Base-by-base conservation (phyloP, 352 stramenopile genomes). In the Phytophthora constricta region DNA sequence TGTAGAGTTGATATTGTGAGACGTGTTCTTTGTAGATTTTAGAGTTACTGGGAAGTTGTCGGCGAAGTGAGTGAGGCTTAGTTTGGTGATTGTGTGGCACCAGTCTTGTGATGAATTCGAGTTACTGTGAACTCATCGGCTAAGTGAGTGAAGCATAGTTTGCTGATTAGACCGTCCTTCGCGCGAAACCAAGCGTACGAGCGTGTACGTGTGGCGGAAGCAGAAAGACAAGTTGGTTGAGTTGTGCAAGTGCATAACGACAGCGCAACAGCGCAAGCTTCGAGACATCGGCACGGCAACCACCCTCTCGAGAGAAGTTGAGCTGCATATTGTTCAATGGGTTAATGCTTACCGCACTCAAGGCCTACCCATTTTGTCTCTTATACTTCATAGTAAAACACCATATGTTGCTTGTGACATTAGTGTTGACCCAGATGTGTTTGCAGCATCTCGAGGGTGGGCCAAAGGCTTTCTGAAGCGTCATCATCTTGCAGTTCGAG, bases 371-470 rank as follows among this genome's bases (percentile, higher is more conserved):
- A 65, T 82, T 0, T 74, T 66, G 0, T 25, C 42, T 5, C 41
- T 53, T 7, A 76, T 82, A 54, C 58, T 82, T 2, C 28, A 56
- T 1, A 0, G n/a, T 7, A 68, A 74, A 16, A 70, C 66, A 0
- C 39, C 69, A 1, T 56, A 72, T 22, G 54, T 74, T 1, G 70
- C 58, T 2, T 22, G 19, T 4, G 51, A 31, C 0, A 4, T 43
- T 9, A 49, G 61, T 2, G 33, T 72, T 27, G 27, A 23, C 8
- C 26, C 4, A 1, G 27, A 34, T 5, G 26, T 37, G 1, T 63
- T 73, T 45, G 57, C 28, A 16, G 68, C 34, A 2, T 41, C 45
- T 2, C 64, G 45, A 41, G 22, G 27, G 4, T 67, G 51, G 14
- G 27, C 49, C 5, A 50, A 28, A 2, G 11, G 13, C 10, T 67